Evolutionary conservation across 129 eudicot genomes (phyloP).

Genomic region (Rutidosis leptorrhynchoides): DNA sequence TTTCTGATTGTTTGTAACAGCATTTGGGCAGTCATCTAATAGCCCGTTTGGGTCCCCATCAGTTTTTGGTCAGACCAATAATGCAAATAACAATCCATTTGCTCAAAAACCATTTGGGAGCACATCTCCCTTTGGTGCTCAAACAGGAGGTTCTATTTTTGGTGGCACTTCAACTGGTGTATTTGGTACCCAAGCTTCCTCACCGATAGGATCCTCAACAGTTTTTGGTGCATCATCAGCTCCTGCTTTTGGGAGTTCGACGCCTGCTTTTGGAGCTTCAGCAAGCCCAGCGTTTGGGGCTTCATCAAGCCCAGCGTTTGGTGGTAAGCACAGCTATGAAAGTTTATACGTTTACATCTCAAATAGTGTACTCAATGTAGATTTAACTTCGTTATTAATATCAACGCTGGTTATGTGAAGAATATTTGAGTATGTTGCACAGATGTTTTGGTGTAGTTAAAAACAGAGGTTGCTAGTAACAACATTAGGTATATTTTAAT

Average conservation of each 20-base stretch:
- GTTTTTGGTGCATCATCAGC: slow-evolving; percentile 3
- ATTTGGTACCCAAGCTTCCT: slow-evolving; percentile 75
- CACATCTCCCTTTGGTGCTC: slow-evolving; percentile 79
- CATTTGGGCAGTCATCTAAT: slow-evolving; percentile 90
- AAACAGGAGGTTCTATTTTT: slow-evolving; percentile 79
- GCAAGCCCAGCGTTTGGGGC: slow-evolving; percentile 75
- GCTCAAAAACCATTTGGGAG: slow-evolving; percentile 89
- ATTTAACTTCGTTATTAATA: slow-evolving; percentile 6
- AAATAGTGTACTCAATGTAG: neutral
- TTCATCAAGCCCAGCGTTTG: slow-evolving; percentile 58
- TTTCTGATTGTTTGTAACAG: slow-evolving; percentile 34
- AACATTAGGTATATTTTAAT: neutral
- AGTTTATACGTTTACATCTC: neutral
- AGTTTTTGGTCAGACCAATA: slow-evolving; percentile 79
- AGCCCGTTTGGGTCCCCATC: slow-evolving; percentile 91
- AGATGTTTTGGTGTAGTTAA: neutral
- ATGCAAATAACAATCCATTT: slow-evolving; percentile 75
- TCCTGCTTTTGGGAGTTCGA: slow-evolving; percentile 28
- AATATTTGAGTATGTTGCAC: neutral
- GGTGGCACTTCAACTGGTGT: slow-evolving; percentile 95
- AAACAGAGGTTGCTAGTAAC: neutral
- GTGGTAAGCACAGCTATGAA: slow-evolving; percentile 36
- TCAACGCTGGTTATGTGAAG: slow-evolving; percentile 14
- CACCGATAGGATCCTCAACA: slow-evolving; percentile 34
- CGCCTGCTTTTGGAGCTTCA: slow-evolving; percentile 70